Conservation (phyloP, 2,329 filamentous ascomycete species). For the Phialemoniopsis sp. region DNA sequence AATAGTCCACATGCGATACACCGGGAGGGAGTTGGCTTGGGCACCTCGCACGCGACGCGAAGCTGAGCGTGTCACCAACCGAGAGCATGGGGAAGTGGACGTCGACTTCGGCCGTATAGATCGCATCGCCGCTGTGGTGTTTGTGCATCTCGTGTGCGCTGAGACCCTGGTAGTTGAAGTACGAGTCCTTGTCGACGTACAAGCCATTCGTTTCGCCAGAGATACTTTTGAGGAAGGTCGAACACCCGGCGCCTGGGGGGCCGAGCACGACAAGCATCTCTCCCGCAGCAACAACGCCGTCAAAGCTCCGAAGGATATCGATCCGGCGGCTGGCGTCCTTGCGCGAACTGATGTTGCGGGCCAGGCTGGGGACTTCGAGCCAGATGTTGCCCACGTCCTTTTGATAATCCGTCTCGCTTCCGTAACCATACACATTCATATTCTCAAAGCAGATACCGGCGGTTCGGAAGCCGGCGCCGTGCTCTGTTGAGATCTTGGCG, state of each 20-base stretch:
- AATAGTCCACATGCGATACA: slow-evolving; percentile 7
- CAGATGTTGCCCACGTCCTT: slow-evolving; percentile 31
- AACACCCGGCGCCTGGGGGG: slow-evolving; percentile 61
- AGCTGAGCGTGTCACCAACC: slow-evolving; percentile 55
- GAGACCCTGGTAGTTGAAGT: slow-evolving; percentile 58
- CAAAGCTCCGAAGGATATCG: no score
- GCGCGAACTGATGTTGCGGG: slow-evolving; percentile 32
- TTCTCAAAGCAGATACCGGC: slow-evolving; percentile 37
- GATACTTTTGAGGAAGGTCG: slow-evolving; percentile 59
- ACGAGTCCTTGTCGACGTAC: slow-evolving; percentile 49
- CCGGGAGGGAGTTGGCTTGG: slow-evolving; percentile 33
- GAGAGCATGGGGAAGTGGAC: slow-evolving; percentile 54
- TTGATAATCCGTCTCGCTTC: slow-evolving; percentile 43
- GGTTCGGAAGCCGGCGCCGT: slow-evolving; percentile 19
- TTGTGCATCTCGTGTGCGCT: slow-evolving; percentile 53
- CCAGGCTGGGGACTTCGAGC: slow-evolving; percentile 15
- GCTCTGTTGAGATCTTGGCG: slow-evolving; percentile 14
- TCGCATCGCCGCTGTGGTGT: slow-evolving; percentile 58
- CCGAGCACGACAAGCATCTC: slow-evolving; percentile 69
- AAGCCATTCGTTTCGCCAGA: slow-evolving; percentile 62
- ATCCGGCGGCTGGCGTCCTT: slow-evolving; percentile 36
- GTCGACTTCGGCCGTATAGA: slow-evolving; percentile 62
- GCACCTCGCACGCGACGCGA: slow-evolving; percentile 50
- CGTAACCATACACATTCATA: slow-evolving; percentile 41
- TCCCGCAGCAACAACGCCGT: slow-evolving; percentile 36